Evolutionary conservation across 192 early-diverging fungal species (phyloP).

Genomic region (Coemansia sp.): DNA sequence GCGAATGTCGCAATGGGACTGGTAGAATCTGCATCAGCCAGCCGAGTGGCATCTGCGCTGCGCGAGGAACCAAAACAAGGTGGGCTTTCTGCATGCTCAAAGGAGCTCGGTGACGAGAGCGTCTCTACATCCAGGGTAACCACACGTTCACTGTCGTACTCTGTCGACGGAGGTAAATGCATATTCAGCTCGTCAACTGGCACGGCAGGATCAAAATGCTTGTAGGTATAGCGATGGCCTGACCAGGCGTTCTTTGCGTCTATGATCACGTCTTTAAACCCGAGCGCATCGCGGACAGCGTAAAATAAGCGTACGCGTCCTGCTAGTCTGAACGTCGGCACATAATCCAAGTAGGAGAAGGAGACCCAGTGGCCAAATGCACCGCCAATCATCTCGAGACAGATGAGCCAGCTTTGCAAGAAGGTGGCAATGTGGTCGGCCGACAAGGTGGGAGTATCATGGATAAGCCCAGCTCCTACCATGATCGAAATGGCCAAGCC

Average conservation of each 20-base stretch:
- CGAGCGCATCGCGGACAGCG: slow-evolving; percentile 80
- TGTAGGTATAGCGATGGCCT: slow-evolving; percentile 77
- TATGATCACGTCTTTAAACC: slow-evolving; percentile 79
- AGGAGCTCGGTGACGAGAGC: not conserved
- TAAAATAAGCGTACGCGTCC: slow-evolving; percentile 76
- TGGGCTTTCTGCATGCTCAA: not conserved
- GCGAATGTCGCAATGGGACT: not conserved
- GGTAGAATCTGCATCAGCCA: not conserved
- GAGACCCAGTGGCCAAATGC: slow-evolving; percentile 81
- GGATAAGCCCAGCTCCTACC: slow-evolving; percentile 73
- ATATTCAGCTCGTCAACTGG: slow-evolving; percentile 59
- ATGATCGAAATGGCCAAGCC: slow-evolving; percentile 81
- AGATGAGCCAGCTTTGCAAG: slow-evolving; percentile 89
- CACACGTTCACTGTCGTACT: slow-evolving; percentile 39
- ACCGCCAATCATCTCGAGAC: slow-evolving; percentile 85
- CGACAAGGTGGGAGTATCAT: slow-evolving; percentile 60
- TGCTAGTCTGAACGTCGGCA: slow-evolving; percentile 64
- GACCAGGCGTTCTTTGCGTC: slow-evolving; percentile 78
- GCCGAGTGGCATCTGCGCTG: not conserved
- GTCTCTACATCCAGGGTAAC: not conserved
- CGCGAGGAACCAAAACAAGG: not conserved
- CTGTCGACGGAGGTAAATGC: slow-evolving; percentile 49
- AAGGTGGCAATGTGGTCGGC: slow-evolving; percentile 76
- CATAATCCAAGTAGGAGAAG: slow-evolving; percentile 82
- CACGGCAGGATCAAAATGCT: slow-evolving; percentile 74